Base-by-base conservation (phyloP, 192 early-diverging fungal genomes). In the Coemansia guatemalensis region DNA sequence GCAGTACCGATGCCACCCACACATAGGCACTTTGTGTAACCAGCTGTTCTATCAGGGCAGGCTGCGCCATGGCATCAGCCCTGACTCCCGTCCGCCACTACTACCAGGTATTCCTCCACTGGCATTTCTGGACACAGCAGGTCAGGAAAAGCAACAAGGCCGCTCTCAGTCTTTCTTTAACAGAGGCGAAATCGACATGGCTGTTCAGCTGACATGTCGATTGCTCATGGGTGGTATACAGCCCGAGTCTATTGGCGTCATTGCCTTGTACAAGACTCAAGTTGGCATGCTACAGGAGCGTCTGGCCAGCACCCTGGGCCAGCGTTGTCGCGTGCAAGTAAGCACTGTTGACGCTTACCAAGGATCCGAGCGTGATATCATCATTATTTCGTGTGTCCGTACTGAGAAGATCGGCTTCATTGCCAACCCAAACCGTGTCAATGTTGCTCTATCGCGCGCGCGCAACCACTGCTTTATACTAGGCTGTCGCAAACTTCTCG, bases 271-370 rank as follows among this genome's bases (percentile, higher is more conserved):
- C 65, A 71, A 78, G 54, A 68, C 67, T 2, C 75, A 82, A 25
- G 60, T 62, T 0, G 75, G 71, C 23, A 82, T 82, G 69, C 48
- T 82, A 51, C 60, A 53, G 32, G 75, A 75, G 20, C 65, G 53
- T 48, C 60, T 84, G 41, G 53, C 48, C 9, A 21, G 20, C 24
- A 27, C 30, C 1, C 50, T 70, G 39, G 60, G 68, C 29, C 62
- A 67, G 53, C 67, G 57, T 11, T 44, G 41, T 11, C 41, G 69
- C n/a, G 69, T 83, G 44, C 67, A 78, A 48, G 78, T 85, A 24
- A 81, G 75, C 51, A 85, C 83, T 0, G 83, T 85, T 11, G 83
- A 85, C 60, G 82, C 82, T 12, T 85, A 84, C 65, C 84, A 85
- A 60, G 84, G 84, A 0, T 76, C 80, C 11, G 84, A 85, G 68